Evolutionary conservation across 1,284 basidiomycete species (phyloP).

Genomic region (Rhizoctonia solani): DNA sequence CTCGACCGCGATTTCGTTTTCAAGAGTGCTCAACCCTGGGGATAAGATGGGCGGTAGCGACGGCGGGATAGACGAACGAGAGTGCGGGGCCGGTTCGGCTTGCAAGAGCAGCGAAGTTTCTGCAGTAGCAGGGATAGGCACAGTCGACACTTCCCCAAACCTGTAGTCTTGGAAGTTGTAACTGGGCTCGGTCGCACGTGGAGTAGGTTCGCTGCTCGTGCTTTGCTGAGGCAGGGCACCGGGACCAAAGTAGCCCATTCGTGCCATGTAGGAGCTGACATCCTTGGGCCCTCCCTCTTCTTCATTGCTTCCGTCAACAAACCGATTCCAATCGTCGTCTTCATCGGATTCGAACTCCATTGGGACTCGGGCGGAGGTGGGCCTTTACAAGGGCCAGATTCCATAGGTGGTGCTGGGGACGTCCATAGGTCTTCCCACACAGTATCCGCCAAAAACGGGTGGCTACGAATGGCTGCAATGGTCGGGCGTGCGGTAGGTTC

Average conservation of each 20-base stretch:
- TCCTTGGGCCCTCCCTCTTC: constrained; percentile 4
- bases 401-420: constrained; percentile 58
- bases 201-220: background rate
- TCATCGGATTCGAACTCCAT: constrained; percentile 28
- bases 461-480: constrained; percentile 65
- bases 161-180: constrained; percentile 12
- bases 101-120: background rate
- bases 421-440: constrained; percentile 80
- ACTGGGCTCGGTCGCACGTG: background rate
- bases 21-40: background rate
- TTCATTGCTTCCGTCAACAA: constrained; percentile 34
- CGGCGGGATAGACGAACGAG: constrained; percentile 13
- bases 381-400: constrained; percentile 32
- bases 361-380: constrained; percentile 16
- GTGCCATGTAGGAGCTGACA: background rate
- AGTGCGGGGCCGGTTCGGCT: background rate
- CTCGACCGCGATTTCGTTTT: constrained; percentile 21
- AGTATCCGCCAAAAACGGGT: constrained; percentile 74
- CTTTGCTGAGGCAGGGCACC: background rate
- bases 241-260: background rate
- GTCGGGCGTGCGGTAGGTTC: constrained; percentile 67
- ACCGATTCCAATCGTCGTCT: constrained; percentile 34
- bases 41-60: constrained; percentile 6
- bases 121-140: constrained; percentile 11
- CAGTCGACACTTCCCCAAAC: constrained; percentile 23